These are phyloP conservation scores for Barnettozyma botsteinii DNA, from an alignment of 805 yeast species.

Conservation along the genomic window DNA sequence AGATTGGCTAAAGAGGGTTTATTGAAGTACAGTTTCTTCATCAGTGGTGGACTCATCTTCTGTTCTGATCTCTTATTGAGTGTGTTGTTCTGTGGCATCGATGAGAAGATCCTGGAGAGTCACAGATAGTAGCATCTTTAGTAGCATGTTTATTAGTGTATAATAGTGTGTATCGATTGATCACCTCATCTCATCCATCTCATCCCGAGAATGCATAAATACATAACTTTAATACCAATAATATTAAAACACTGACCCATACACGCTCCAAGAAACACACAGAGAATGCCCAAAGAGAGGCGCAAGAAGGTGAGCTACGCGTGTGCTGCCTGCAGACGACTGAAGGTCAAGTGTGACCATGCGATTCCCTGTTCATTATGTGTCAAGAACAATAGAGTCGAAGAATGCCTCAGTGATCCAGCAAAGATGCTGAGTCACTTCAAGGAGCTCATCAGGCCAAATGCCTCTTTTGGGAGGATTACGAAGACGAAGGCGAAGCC, in stretches of 20 bases:
- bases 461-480: slow-evolving; percentile 17
- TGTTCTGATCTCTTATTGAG: slow-evolving; percentile 31
- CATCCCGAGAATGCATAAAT: too few relatives aligned
- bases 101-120: slow-evolving; percentile 22
- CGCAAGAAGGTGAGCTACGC: slow-evolving; percentile 15
- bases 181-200: too few relatives aligned
- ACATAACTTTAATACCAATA: too few relatives aligned
- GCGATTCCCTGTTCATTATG: slow-evolving; percentile 18
- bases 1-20: slow-evolving; percentile 47
- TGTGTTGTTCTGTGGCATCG: slow-evolving; percentile 29
- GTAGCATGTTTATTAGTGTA: too few relatives aligned
- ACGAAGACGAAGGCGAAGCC: slow-evolving; percentile 3
- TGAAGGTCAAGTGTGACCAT: slow-evolving; percentile 19
- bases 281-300: slow-evolving; percentile 7
- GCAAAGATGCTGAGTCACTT: slow-evolving; percentile 15
- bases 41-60: slow-evolving; percentile 45
- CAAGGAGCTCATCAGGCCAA: slow-evolving; percentile 18
- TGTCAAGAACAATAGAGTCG: slow-evolving; percentile 9
- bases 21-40: slow-evolving; percentile 45
- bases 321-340: slow-evolving; percentile 18
- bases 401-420: slow-evolving; percentile 16
- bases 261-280: too few relatives aligned
- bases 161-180: too few relatives aligned
- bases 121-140: slow-evolving; percentile 1
- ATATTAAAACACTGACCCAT: too few relatives aligned